phyloP scores from a whole-genome alignment of 768 basidiomycete species.

The Kockovaella imperatae region DNA sequence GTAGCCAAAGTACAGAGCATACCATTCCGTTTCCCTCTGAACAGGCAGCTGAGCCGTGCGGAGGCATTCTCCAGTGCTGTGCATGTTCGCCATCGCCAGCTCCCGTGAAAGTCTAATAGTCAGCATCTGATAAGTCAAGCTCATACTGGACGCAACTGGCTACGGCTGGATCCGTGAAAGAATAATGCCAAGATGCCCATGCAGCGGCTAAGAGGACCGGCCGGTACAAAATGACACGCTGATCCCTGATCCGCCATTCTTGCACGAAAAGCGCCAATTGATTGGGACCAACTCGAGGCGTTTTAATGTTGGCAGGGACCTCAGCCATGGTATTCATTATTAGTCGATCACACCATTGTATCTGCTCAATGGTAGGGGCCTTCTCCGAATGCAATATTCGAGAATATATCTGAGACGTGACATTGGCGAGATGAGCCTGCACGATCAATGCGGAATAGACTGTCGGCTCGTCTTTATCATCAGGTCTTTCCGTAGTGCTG shows the following conservation, averaged over 20 bases:
- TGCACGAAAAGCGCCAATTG: conserved; percentile 4
- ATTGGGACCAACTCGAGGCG: neutral
- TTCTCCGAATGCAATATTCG: conserved; percentile 7
- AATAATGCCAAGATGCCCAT: conserved; percentile 4
- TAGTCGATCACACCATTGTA: conserved; percentile 11
- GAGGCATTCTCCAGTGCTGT: conserved; percentile 5
- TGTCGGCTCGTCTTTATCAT: conserved; percentile 1
- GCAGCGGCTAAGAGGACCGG: conserved; percentile 17
- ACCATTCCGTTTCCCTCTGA: conserved; percentile 17
- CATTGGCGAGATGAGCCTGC: conserved; percentile 10
- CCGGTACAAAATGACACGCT: conserved; percentile 15
- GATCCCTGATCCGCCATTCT: conserved; percentile 13
- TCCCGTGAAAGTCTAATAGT: conserved; percentile 5
- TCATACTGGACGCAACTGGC: neutral
- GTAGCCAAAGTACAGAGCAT: conserved; percentile 19
- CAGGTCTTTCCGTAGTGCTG: conserved; percentile 1
- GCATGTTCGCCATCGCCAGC: conserved; percentile 12
- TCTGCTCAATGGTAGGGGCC: conserved; percentile 14
- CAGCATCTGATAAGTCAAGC: neutral
- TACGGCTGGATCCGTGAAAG: neutral
- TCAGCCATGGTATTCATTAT: conserved; percentile 7
- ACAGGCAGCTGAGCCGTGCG: neutral
- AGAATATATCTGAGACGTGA: conserved; percentile 6
- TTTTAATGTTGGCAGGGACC: conserved; percentile 5
- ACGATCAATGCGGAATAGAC: conserved; percentile 17